Evolutionary conservation across 352 stramenopile species (phyloP).

Genomic region (Pythium apleroticum): DNA sequence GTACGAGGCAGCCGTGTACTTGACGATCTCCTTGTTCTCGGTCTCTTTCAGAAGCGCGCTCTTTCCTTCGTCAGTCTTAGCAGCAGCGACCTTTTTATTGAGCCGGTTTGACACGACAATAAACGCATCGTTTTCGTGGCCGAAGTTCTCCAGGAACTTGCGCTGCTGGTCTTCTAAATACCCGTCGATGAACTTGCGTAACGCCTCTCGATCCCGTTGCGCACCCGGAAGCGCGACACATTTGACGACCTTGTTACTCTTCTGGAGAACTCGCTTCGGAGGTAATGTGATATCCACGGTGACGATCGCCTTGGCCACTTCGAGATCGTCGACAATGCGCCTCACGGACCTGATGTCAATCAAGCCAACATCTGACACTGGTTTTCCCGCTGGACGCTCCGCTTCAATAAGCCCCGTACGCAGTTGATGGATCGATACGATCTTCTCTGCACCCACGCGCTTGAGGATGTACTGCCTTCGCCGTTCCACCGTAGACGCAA

Average conservation of each 20-base stretch:
- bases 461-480: conserved; percentile 58
- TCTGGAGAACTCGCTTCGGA: conserved; percentile 66
- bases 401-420: conserved; percentile 49
- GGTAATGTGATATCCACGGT: conserved; percentile 71
- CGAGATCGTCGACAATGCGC: conserved; percentile 65
- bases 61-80: conserved; percentile 18
- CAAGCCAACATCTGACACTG: conserved; percentile 25
- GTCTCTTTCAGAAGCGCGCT: conserved; percentile 27
- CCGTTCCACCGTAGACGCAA: conserved; percentile 54
- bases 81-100: conserved; percentile 14
- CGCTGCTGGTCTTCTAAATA: conserved; percentile 69
- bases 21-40: conserved; percentile 53
- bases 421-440: conserved; percentile 70
- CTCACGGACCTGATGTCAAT: conserved; percentile 72
- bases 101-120: conserved; percentile 59
- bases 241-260: conserved; percentile 57
- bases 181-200: conserved; percentile 55
- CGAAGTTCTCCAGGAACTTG: conserved; percentile 56
- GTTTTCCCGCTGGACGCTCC: conserved; percentile 35
- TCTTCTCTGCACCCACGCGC: conserved; percentile 54
- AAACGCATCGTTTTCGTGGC: conserved; percentile 57
- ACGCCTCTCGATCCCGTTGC: conserved; percentile 46
- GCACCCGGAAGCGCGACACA: conserved; percentile 62
- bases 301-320: conserved; percentile 41
- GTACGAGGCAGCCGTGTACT: conserved; percentile 63